Percentiles rank a stretch among this genome's conserved stretches.
These are phyloP conservation scores for Grifola frondosa DNA, from an alignment of 1,284 basidiomycete genomes.

Conservation along the genomic window DNA sequence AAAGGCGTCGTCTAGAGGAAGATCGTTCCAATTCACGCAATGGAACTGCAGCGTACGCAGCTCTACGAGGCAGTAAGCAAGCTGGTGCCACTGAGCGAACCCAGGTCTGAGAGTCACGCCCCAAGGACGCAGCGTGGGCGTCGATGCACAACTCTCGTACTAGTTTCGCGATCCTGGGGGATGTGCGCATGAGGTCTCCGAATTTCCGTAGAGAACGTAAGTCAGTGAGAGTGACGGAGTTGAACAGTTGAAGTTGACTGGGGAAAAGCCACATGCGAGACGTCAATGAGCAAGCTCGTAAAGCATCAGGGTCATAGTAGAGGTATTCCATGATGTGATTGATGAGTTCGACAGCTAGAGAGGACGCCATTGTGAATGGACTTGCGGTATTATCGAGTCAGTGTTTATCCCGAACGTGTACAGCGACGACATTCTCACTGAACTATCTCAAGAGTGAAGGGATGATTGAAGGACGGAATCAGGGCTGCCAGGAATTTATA, in stretches of 20 bases:
- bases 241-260: conserved; percentile 2
- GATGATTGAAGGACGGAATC: too few species aligned
- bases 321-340: conserved; percentile 1
- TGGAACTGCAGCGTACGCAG: too few species aligned
- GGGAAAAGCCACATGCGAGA: not conserved
- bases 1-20: too few species aligned
- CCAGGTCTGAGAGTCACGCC: conserved; percentile 1
- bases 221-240: conserved; percentile 2
- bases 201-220: not conserved
- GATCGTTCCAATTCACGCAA: too few species aligned
- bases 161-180: not conserved
- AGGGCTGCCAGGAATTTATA: too few species aligned
- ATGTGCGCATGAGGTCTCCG: not conserved
- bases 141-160: conserved; percentile 6
- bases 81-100: not conserved
- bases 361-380: not conserved
- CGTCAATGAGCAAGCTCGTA: not conserved
- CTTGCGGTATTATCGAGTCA: too few species aligned
- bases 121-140: not conserved
- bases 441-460: too few species aligned
- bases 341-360: conserved; percentile 1
- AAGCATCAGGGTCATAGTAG: not conserved
- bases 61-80: too few species aligned
- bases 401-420: too few species aligned
- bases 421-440: too few species aligned